Evolutionary conservation across 2,329 filamentous ascomycete genomes (phyloP), one percentile per base, ranked within the genome.

Genomic region (Pseudodiploospora longispora): DNA sequence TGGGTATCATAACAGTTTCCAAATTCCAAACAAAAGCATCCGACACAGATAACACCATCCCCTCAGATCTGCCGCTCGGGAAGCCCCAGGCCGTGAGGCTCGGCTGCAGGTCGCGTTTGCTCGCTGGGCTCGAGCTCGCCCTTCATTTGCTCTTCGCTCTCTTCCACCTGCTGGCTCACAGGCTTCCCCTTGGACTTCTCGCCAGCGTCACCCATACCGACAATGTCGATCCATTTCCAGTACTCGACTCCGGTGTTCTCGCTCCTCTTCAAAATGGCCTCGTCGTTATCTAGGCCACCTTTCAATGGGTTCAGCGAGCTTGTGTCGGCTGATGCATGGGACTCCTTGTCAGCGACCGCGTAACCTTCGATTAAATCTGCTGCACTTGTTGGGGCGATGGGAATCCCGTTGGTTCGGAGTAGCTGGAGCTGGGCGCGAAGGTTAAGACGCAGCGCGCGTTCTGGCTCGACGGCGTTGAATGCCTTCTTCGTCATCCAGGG

Each of bases 401-500:
- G 56, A 1, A 80, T 60, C 2, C 62, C 65, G 42, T 76, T 75
- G 27, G 58, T 59, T 0, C 80, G 66, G 6, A 83, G 53, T 5
- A 79, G 59, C 59, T 83, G 78, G 40, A 81, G 61, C 27, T 75
- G 63, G 2, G 79, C 78, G 2, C 80, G 67, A 4, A 77, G 63
- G 50, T 83, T 83, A 2, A 83, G 64, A 19, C 76, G 69, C 40
- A 83, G 59, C 0, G 75, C 72, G 9, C 77, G 69, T 55, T 80
- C 78, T 0, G 80, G 79, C 41, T 77, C 68, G 38, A 75, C 71
- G 0, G 74, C 73, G 2, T 70, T 70, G 51, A 81, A 78, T 6
- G 82, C 70, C 52, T 70, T 72, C 54, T 71, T 75, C 6, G 76
- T 80, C 38, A 82, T 55, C 74, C 82, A 85, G 0, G 87, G 87